These are phyloP conservation scores for Prunella vulgaris DNA, from an alignment of 257 asterid genomes.

Conservation along the genomic window DNA sequence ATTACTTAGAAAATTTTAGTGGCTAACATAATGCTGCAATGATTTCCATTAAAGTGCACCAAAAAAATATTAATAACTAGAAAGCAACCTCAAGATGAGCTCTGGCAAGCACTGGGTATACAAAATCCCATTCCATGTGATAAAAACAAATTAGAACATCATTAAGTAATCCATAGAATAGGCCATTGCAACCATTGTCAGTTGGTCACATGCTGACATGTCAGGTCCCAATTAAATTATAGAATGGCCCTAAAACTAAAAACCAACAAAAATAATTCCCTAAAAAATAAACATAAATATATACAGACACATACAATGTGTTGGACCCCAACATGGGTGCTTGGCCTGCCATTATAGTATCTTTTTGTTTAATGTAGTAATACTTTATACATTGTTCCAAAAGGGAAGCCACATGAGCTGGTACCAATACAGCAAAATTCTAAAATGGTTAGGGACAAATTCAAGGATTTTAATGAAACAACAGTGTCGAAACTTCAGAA, in stretches of 20 bases:
- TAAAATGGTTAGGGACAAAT: conserved; percentile 12
- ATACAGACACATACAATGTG: neutral
- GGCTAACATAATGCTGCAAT: neutral
- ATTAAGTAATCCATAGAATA: conserved; percentile 18
- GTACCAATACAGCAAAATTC: conserved; percentile 25
- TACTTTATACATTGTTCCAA: conserved; percentile 16
- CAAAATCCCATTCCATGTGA: conserved; percentile 17
- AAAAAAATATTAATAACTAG: neutral
- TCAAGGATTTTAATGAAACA: conserved; percentile 13
- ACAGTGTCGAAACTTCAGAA: conserved; percentile 22
- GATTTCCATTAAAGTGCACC: conserved; percentile 2
- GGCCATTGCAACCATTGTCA: conserved; percentile 11
- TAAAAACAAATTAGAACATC: conserved; percentile 21
- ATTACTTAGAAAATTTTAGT: conserved; percentile 6
- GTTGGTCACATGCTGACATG: conserved; percentile 38
- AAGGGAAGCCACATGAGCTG: conserved; percentile 44
- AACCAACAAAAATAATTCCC: too few species aligned
- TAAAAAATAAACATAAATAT: neutral
- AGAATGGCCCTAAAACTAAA: conserved; percentile 21
- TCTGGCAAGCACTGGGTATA: conserved; percentile 27
- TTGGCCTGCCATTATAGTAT: conserved; percentile 20
- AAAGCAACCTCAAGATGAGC: conserved; percentile 19
- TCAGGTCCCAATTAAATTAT: conserved; percentile 31
- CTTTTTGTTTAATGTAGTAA: conserved; percentile 8
- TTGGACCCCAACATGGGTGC: conserved; percentile 11